Evolutionary conservation across 2,329 filamentous ascomycete species (phyloP), one percentile per base, ranked within the genome.

Genomic region (Hyphodiscus sp.): DNA sequence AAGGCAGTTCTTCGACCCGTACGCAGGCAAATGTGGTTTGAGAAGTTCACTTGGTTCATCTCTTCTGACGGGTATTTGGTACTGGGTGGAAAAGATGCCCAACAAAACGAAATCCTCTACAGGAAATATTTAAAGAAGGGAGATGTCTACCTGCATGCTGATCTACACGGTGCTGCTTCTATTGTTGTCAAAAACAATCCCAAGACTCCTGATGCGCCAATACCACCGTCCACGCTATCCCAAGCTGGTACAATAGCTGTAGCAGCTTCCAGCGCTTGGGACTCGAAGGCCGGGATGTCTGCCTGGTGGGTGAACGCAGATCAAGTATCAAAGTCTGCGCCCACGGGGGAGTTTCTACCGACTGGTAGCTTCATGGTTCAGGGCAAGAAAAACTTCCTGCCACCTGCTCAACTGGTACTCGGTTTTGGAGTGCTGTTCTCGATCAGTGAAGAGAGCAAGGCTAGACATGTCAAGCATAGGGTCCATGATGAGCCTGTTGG

Each of bases 21-120:
- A 9, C 82, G 94, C 52, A 87, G 85, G 65, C 86, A 85, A 60
- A 81, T 91, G 64, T 99, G 94, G 94, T 99, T 96, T 62, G 94
- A 99, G 66, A 99, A 99, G 70, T 99, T 96, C 64, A 76, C 85
- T 26, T 97, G 90, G 79, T 99, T 99, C 72, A 81, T 97, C 62
- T 96, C 91, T 0, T 95, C 91, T 0, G 94, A 99, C 66, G 91
- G 92, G 4, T 96, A 97, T 68, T 78, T 99, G 6, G 88, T 97
- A 0, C 78, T 99, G 16, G 92, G 85, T 45, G 92, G 91, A 16
- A 90, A 89, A 57, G 94, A 99, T 72, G 80, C 85, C 1, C 86
- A 89, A 63, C 94, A 99, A 68, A 91, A 87, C 64, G 94, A 99
- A 68, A 85, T 91, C 42, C 75, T 99, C n/a, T 99, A 97, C 73